Evolutionary conservation across 2,329 filamentous ascomycete genomes (phyloP), one percentile per base, ranked within the genome.

Genomic region (Sarocladium kiliense): DNA sequence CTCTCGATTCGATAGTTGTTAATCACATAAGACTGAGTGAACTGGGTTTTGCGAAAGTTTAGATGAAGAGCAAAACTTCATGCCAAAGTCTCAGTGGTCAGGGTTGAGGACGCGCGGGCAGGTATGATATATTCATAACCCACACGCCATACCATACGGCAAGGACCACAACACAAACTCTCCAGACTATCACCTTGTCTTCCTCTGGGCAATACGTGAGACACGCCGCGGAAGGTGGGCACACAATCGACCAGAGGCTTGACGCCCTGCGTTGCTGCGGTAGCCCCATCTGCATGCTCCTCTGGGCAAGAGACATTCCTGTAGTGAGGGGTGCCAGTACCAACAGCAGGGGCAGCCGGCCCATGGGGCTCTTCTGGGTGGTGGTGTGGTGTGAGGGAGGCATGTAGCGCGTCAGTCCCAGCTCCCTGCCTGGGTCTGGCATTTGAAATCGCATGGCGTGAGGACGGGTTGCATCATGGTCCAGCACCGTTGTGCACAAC

Each of bases 121-220:
- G 57, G 57, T 53, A 58, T 58, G 55, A 58, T 58, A 58, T 58
- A 58, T 55, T 42, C 56, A 56, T 58, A 56, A 53, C 54, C 47
- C 47, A 36, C 47, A 27, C 18, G 30, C 47, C 47, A 51, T 51
- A 7, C 47, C 47, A 51, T 51, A 7, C 23, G 9, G 27, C 47
- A 21, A 36, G 26, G 30, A 36, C 30, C 47, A 36, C 6, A 51
- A 51, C 27, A 51, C 47, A 36, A 14, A 34, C 30, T 25, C 30
- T 32, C 30, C 12, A 23, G 30, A 36, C 47, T 36, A 34, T 34
- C 27, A 21, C 27, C n/a, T 51, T 51, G 26, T 36, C 27, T 34
- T 36, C 30, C 18, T 23, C 16, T 16, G 47, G 27, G 10, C 47
- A 14, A 47, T 27, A 47, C 16, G 30, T 51, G 47, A 51, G 47